Conservation (phyloP, 2,329 filamentous ascomycete species). For the Fonsecaea multimorphosa region DNA sequence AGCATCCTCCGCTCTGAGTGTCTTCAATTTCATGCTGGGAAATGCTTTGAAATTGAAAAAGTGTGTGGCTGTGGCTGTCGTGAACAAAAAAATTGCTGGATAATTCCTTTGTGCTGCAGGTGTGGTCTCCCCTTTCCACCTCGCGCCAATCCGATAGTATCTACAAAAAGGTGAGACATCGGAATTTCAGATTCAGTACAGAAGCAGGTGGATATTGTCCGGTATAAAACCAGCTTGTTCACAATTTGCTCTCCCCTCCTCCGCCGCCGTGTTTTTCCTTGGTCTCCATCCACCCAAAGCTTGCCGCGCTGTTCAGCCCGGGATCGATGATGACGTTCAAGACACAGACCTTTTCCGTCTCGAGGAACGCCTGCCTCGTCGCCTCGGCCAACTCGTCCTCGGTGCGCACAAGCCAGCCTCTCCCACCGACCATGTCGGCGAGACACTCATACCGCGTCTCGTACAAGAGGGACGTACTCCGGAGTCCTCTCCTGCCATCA, state of each 20-base stretch:
- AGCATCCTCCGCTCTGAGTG: too few species aligned
- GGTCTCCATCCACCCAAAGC: conserved; percentile 47
- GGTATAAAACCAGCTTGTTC: too few species aligned
- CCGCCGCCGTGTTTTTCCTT: conserved; percentile 36
- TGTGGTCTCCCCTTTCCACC: too few species aligned
- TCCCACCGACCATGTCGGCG: conserved; percentile 61
- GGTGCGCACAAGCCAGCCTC: conserved; percentile 59
- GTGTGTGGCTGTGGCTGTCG: too few species aligned
- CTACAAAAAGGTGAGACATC: too few species aligned
- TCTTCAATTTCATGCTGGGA: too few species aligned
- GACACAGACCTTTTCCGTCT: conserved; percentile 52
- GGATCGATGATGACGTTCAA: conserved; percentile 64
- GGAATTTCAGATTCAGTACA: too few species aligned
- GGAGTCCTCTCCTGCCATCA: conserved; percentile 45
- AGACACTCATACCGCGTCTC: conserved; percentile 63
- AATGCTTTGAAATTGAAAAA: too few species aligned
- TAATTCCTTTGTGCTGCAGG: too few species aligned
- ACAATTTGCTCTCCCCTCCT: conserved; percentile 23
- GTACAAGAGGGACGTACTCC: conserved; percentile 59
- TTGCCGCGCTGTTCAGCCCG: conserved; percentile 51
- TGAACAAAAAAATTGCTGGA: too few species aligned
- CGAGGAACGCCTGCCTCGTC: conserved; percentile 58
- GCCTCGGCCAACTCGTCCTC: conserved; percentile 59
- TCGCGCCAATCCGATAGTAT: too few species aligned
- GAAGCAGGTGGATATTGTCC: too few species aligned